A percentile compares a stretch with the other conserved stretches of the same genome.
phyloP scores from a whole-genome alignment of 1,284 basidiomycete species.

The Pseudozyma hubeiensis region DNA sequence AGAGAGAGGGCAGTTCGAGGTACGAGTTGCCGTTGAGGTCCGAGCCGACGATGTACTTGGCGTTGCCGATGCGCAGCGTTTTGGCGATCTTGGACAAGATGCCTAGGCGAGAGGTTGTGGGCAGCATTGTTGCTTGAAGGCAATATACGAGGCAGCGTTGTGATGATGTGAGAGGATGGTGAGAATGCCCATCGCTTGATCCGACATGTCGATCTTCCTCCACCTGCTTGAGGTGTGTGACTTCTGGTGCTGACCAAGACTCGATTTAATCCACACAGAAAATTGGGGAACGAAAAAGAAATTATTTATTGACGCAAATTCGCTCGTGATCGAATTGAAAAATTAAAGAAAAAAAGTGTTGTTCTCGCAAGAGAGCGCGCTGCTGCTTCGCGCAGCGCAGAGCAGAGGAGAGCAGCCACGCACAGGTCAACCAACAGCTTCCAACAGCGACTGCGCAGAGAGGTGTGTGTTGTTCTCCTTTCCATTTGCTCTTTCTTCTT shows the following conservation, averaged over 20 bases:
- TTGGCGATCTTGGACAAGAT: slow-evolving; percentile 24
- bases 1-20: slow-evolving; percentile 58
- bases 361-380: slow-evolving; percentile 10
- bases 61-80: slow-evolving; percentile 52
- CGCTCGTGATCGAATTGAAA: slow-evolving; percentile 21
- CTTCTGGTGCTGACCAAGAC: slow-evolving; percentile 15
- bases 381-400: neutral
- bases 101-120: slow-evolving; percentile 4
- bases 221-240: neutral
- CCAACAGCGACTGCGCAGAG: neutral
- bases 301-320: neutral
- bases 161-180: neutral
- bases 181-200: neutral
- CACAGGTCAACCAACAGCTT: neutral
- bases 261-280: neutral
- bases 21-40: slow-evolving; percentile 61
- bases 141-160: neutral
- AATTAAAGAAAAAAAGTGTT: slow-evolving; percentile 12
- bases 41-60: slow-evolving; percentile 55
- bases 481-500: slow-evolving; percentile 4
- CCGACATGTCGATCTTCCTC: neutral
- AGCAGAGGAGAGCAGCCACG: slow-evolving; percentile 4
- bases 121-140: neutral
- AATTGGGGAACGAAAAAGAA: slow-evolving; percentile 4
- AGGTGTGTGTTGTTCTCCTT: slow-evolving; percentile 1